Evolutionary conservation across 495 filamentous ascomycete species (phyloP).

Genomic region (Podospora anserina): DNA sequence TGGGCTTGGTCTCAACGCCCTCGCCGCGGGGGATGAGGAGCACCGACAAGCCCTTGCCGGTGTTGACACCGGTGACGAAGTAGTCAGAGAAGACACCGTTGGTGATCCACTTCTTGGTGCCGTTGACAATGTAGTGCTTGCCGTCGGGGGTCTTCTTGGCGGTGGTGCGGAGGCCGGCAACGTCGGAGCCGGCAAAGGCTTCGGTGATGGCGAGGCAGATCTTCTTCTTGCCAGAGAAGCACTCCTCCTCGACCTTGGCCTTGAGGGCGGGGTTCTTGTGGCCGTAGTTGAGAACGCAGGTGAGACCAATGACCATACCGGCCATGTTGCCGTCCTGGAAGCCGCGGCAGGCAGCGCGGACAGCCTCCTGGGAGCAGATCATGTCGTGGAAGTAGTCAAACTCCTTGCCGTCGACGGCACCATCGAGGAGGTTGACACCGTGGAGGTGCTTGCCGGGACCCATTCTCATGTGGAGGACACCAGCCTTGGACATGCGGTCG

Average conservation of each 20-base stretch:
- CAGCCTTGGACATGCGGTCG: conserved; percentile 68
- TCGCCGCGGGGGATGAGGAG: conserved; percentile 71
- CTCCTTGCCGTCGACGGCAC: conserved; percentile 70
- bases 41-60: conserved; percentile 77
- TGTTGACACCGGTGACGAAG: conserved; percentile 78
- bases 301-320: conserved; percentile 80
- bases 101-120: conserved; percentile 93
- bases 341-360: conserved; percentile 64
- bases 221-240: conserved; percentile 78
- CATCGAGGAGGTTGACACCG: conserved; percentile 62
- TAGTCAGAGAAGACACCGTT: conserved; percentile 83
- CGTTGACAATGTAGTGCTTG: conserved; percentile 81
- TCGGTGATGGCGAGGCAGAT: conserved; percentile 86
- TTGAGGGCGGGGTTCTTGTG: conserved; percentile 61
- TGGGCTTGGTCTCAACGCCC: conserved; percentile 67
- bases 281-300: conserved; percentile 77
- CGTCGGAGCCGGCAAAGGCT: conserved; percentile 85
- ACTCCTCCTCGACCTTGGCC: conserved; percentile 64
- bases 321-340: conserved; percentile 63
- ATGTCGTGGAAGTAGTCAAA: conserved; percentile 88
- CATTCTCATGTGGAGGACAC: conserved; percentile 76
- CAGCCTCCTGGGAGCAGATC: conserved; percentile 70
- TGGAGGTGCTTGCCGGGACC: conserved; percentile 83
- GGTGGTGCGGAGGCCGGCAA: conserved; percentile 77
- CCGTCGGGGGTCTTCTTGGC: conserved; percentile 78